These are phyloP conservation scores for Fagopyrum tataricum DNA, from an alignment of 148 eudicot species.

Conservation along the genomic window DNA sequence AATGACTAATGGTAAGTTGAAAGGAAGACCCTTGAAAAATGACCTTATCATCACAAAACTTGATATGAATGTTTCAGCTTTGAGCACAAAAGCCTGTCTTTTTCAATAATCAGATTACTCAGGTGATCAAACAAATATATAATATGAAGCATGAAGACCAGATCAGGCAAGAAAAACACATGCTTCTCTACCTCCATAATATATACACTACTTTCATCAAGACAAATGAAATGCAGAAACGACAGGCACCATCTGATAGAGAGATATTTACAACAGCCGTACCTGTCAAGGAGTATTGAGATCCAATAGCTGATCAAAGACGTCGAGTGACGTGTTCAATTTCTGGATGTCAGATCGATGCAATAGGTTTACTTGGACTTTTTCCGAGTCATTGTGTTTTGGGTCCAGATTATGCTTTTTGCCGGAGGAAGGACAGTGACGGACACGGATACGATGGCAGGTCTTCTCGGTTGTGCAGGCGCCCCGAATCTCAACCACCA, in stretches of 20 bases:
- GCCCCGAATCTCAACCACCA: conserved; percentile 55
- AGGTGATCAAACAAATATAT: neutral
- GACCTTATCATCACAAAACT: no score
- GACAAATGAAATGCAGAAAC: neutral
- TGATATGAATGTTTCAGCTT: neutral
- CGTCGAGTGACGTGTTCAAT: conserved; percentile 45
- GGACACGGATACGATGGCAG: conserved; percentile 74
- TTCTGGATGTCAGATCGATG: conserved; percentile 55
- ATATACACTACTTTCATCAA: neutral
- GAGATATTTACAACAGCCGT: neutral
- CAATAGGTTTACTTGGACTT: conserved; percentile 37
- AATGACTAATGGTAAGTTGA: no score
- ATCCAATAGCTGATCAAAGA: conserved; percentile 52
- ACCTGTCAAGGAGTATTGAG: conserved; percentile 45
- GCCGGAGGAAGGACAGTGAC: conserved; percentile 44
- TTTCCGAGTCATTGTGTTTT: conserved; percentile 18
- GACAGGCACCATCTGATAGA: neutral
- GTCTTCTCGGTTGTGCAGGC: conserved; percentile 41
- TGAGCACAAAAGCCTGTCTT: neutral
- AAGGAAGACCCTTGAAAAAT: no score
- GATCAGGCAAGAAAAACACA: neutral
- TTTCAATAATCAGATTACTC: neutral
- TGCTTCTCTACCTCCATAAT: neutral
- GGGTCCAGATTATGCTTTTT: conserved; percentile 27
- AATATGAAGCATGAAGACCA: neutral